These are phyloP conservation scores for Pseudonitzschia delicatissima DNA, from an alignment of 108 stramenopile species.

Conservation along the genomic window DNA sequence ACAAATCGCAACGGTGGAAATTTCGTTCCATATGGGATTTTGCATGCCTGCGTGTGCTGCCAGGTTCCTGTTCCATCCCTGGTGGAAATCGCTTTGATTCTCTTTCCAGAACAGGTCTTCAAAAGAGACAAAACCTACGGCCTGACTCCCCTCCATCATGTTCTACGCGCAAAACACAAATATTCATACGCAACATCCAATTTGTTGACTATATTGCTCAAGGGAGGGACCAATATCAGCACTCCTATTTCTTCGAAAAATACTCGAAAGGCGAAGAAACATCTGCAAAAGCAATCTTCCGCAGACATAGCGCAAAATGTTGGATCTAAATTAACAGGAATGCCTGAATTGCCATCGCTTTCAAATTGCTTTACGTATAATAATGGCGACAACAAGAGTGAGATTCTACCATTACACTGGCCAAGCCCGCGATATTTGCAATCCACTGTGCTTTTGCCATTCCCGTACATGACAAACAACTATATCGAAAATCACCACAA, in stretches of 20 bases:
- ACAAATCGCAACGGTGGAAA: not conserved
- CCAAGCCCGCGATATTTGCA: no score
- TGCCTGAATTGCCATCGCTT: no score
- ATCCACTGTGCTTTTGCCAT: constrained; percentile 4
- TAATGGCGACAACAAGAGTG: no score
- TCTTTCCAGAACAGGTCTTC: constrained; percentile 31
- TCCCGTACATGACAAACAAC: not conserved
- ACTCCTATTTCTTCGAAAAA: no score
- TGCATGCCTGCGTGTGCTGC: constrained; percentile 23
- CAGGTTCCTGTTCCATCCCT: constrained; percentile 20
- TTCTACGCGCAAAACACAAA: constrained; percentile 19
- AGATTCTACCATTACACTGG: no score
- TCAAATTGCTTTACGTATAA: no score
- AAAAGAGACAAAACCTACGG: constrained; percentile 11
- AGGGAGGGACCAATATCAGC: not conserved
- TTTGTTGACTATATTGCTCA: constrained; percentile 16
- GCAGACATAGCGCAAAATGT: no score
- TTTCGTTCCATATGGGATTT: not conserved
- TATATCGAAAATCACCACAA: not conserved
- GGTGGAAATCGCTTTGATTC: constrained; percentile 11
- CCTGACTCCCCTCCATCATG: constrained; percentile 30
- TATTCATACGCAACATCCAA: constrained; percentile 2
- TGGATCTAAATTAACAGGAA: no score
- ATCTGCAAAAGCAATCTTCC: no score
- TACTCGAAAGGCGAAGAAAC: no score